Evolutionary conservation across 2,329 filamentous ascomycete species (phyloP).

Genomic region (Trichoderma sp.): DNA sequence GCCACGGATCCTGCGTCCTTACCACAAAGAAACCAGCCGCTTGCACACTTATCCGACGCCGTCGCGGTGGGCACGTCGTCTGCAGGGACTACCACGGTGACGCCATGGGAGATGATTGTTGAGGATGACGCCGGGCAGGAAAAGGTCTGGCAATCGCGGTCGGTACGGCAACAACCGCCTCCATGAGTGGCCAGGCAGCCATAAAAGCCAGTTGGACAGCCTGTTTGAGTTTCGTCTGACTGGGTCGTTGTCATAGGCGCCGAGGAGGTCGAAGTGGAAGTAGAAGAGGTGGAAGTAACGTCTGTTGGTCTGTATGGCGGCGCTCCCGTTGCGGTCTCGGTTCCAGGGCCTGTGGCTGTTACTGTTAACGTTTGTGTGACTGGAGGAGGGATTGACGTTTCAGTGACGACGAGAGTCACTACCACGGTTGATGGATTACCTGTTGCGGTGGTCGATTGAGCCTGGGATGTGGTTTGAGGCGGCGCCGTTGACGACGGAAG

Average conservation of each 20-base stretch:
- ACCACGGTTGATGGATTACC: constrained; percentile 47
- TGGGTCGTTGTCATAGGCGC: background rate
- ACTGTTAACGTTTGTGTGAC: constrained; percentile 45
- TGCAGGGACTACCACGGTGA: constrained; percentile 71
- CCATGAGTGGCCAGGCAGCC: constrained; percentile 83
- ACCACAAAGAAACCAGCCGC: constrained; percentile 77
- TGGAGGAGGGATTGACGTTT: constrained; percentile 43
- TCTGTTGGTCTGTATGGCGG: constrained; percentile 51
- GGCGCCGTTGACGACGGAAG: constrained; percentile 30
- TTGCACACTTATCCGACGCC: constrained; percentile 63
- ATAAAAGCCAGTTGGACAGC: constrained; percentile 89
- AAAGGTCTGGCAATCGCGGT: constrained; percentile 79
- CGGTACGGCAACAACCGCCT: constrained; percentile 84
- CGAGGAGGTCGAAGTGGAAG: background rate
- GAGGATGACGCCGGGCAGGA: constrained; percentile 71
- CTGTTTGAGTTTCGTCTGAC: constrained; percentile 39
- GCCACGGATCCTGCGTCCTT: constrained; percentile 62
- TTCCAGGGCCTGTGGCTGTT: constrained; percentile 45
- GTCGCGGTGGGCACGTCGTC: constrained; percentile 51
- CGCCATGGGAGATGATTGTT: constrained; percentile 68
- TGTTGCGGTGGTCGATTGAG: constrained; percentile 44
- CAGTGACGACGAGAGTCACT: constrained; percentile 48
- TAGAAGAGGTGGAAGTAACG: constrained; percentile 2
- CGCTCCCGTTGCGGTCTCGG: constrained; percentile 44
- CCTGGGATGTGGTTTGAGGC: constrained; percentile 44